phyloP scores from a whole-genome alignment of 305 asterid genomes.

The Striga hermonthica region DNA sequence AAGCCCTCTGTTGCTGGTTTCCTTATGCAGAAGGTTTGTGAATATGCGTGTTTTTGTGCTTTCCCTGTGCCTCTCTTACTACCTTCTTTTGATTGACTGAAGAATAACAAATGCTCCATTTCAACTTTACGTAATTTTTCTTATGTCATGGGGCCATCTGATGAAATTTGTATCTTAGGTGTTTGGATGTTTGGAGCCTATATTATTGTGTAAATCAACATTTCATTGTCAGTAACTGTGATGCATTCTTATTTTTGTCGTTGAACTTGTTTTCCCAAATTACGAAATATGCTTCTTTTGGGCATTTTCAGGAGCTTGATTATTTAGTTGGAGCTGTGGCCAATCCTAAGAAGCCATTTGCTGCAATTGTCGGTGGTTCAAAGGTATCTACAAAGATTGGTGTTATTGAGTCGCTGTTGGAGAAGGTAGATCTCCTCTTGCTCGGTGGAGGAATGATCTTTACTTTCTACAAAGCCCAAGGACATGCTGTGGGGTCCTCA shows the following conservation, averaged over 20 bases:
- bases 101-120: neutral
- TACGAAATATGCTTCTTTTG: neutral
- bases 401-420: constrained; percentile 69
- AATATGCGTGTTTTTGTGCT: constrained; percentile 1
- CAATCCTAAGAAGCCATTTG: constrained; percentile 61
- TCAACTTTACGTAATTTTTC: neutral
- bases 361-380: constrained; percentile 82
- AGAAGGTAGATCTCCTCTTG: constrained; percentile 53
- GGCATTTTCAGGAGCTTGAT: constrained; percentile 54
- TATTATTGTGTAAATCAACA: neutral
- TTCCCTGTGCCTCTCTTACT: neutral
- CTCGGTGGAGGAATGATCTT: constrained; percentile 83
- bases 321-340: constrained; percentile 77
- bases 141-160: neutral
- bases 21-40: constrained; percentile 67
- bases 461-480: constrained; percentile 81
- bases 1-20: constrained; percentile 84
- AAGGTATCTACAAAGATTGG: constrained; percentile 78
- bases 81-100: neutral
- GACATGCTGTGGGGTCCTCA: constrained; percentile 67
- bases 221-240: neutral
- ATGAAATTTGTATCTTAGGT: neutral
- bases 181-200: neutral
- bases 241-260: neutral
- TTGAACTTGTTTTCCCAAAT: neutral